Percentiles rank a stretch among this genome's conserved stretches.
phyloP scores from a whole-genome alignment of 1,139 yeast genomes.

The Yamadazyma atlantica region DNA sequence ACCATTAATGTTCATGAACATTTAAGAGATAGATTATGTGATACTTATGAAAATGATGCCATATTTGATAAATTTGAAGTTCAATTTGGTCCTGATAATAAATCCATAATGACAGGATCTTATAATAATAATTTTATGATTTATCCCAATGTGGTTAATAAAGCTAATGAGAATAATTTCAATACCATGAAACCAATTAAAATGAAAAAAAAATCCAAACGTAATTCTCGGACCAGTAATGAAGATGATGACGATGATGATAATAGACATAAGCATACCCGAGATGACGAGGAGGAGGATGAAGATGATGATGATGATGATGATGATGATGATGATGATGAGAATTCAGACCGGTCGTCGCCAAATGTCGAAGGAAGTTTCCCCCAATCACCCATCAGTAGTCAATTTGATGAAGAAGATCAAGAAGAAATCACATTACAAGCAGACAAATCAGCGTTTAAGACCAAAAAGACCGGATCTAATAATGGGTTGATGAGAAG shows the following conservation, averaged over 20 bases:
- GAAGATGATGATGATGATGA: constrained; percentile 43
- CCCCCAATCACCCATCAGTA: constrained; percentile 36
- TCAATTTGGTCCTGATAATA: constrained; percentile 90
- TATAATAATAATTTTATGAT: constrained; percentile 97
- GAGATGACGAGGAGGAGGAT: constrained; percentile 39
- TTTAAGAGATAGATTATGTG: constrained; percentile 89
- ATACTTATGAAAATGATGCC: constrained; percentile 97
- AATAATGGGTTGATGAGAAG: constrained; percentile 38
- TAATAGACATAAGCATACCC: constrained; percentile 26
- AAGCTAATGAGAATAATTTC: constrained; percentile 14
- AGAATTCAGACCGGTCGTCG: constrained; percentile 22
- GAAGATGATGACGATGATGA: constrained; percentile 35
- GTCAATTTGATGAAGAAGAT: constrained; percentile 48
- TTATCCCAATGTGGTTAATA: constrained; percentile 73
- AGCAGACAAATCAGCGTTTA: constrained; percentile 98
- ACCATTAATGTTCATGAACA: constrained; percentile 96
- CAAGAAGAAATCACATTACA: constrained; percentile 79
- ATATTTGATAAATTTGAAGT: constrained; percentile 98
- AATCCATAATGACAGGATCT: constrained; percentile 94
- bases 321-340: constrained; percentile 43
- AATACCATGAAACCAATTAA: constrained; percentile 15
- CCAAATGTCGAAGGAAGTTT: constrained; percentile 23
- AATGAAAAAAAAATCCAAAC: constrained; percentile 15
- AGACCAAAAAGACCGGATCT: constrained; percentile 59
- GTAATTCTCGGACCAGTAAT: constrained; percentile 10